Conservation (phyloP, 2,329 filamentous ascomycete species). For the Talaromyces verruculosus region DNA sequence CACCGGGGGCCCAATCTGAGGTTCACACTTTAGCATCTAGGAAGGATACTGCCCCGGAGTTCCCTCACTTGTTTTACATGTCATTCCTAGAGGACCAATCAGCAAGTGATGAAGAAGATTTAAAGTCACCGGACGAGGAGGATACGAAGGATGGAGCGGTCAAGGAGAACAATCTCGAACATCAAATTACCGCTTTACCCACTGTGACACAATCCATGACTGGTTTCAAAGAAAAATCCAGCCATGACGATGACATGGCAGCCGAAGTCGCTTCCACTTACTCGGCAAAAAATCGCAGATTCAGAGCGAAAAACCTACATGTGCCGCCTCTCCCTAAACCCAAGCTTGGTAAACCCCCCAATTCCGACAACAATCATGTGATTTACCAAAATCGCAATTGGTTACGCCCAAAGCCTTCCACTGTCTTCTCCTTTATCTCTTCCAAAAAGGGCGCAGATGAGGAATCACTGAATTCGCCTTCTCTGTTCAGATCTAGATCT, state of each 20-base stretch:
- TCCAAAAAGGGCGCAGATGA: slow-evolving; percentile 16
- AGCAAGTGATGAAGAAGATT: slow-evolving; percentile 22
- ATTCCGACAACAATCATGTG: slow-evolving; percentile 2
- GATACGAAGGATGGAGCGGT: slow-evolving; percentile 10
- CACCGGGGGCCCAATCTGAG: slow-evolving; percentile 27
- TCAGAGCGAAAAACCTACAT: slow-evolving; percentile 7
- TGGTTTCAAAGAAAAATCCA: not conserved
- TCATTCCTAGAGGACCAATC: slow-evolving; percentile 21
- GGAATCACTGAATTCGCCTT: not conserved
- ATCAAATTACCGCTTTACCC: slow-evolving; percentile 34
- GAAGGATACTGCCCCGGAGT: slow-evolving; percentile 29
- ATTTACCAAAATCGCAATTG: slow-evolving; percentile 16
- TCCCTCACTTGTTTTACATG: slow-evolving; percentile 30
- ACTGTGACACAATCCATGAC: slow-evolving; percentile 22
- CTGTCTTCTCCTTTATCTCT: slow-evolving; percentile 19
- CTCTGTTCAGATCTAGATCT: slow-evolving; percentile 4
- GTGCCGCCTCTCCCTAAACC: slow-evolving; percentile 13
- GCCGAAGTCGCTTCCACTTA: slow-evolving; percentile 20
- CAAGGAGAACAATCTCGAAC: slow-evolving; percentile 23
- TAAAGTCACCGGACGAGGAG: slow-evolving; percentile 26
- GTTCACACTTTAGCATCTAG: not conserved
- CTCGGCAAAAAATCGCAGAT: slow-evolving; percentile 16
- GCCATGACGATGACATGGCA: slow-evolving; percentile 13
- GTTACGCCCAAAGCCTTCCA: slow-evolving; percentile 12
- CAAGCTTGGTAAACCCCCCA: not conserved